Evolutionary conservation across 129 eudicot genomes (phyloP), one percentile per base, ranked within the genome.

Genomic region (Helianthus annuus): DNA sequence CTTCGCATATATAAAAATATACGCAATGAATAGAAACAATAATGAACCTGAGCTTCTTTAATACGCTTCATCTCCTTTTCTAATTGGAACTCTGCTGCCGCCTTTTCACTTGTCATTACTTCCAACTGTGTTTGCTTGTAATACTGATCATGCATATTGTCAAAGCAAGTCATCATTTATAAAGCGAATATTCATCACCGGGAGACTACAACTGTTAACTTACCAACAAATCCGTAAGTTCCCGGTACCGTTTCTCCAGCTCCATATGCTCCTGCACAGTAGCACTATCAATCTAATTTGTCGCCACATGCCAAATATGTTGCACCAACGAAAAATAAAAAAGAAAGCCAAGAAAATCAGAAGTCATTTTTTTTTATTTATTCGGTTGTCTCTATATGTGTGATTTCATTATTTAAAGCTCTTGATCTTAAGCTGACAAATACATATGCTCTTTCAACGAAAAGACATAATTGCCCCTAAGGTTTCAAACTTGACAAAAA

Each of bases 161-260:
- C 72, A 85, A 49, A 66, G 60, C 48, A 57, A 78, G 49, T 65
- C 77, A 73, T 27, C 15, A 61, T 10, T 59, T 34, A 45, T 45
- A 38, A 69, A 42, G 15, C 40, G 22, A 74, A 39, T n/a, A 42
- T 56, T 40, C 16, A 45, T 52, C 10, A 64, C 44, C 70, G 17
- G 70, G 12, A 56, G 9, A 49, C 49, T 45, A 8, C 13, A 67
- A 42, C 19, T 46, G 8, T 69, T 22, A 15, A 70, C 60, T 11
- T 88, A 94, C 99, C 94, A 94, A 82, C 68, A 95, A 72, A 86
- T 95, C 99, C 48, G 99, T 95, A 73, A 95, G 86, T 83, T 90
- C 97, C 27, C 97, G 88, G 75, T 95, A 95, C 55, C 97, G 89
- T 79, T 95, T 95, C 76, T 95, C 99, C 75, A 95, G 91, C 76